Percentiles rank a stretch among this genome's conserved stretches.
These are phyloP conservation scores for Cinchona pubescens DNA, from an alignment of 257 asterid species.

Conservation along the genomic window DNA sequence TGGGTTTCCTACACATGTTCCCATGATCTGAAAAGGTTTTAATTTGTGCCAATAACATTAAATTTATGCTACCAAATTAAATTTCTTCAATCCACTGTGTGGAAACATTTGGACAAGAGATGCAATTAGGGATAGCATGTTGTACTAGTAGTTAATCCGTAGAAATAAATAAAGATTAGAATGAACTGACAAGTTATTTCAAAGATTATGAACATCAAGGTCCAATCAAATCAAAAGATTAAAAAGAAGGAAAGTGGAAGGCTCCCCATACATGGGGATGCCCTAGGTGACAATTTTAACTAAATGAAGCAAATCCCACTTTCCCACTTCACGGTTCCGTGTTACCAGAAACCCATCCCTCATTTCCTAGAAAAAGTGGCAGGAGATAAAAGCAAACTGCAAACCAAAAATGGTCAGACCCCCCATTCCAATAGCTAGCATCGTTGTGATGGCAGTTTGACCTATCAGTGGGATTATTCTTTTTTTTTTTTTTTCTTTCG, in stretches of 20 bases:
- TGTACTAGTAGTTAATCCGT: neutral
- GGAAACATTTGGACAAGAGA: neutral
- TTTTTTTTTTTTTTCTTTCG: too few species aligned
- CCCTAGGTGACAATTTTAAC: slow-evolving; percentile 10
- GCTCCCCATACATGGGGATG: slow-evolving; percentile 38
- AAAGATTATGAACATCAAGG: slow-evolving; percentile 16
- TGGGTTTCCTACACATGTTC: neutral
- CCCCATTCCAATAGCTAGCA: neutral
- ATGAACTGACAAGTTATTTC: slow-evolving; percentile 27
- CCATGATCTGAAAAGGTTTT: neutral
- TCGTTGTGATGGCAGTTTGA: neutral
- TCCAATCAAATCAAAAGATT: slow-evolving; percentile 34
- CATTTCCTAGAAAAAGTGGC: neutral
- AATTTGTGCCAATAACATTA: too few species aligned
- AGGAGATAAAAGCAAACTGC: neutral
- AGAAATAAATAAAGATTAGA: slow-evolving; percentile 4
- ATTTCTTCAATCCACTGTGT: neutral
- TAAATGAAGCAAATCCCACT: slow-evolving; percentile 19
- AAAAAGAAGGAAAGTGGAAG: neutral
- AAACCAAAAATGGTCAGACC: neutral
- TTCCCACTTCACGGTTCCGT: neutral
- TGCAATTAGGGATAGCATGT: neutral
- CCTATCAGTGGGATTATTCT: too few species aligned
- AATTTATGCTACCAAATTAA: too few species aligned
- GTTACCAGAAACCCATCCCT: neutral